Evolutionary conservation across 352 stramenopile genomes (phyloP).

Genomic region (Globisporangium middletonii): DNA sequence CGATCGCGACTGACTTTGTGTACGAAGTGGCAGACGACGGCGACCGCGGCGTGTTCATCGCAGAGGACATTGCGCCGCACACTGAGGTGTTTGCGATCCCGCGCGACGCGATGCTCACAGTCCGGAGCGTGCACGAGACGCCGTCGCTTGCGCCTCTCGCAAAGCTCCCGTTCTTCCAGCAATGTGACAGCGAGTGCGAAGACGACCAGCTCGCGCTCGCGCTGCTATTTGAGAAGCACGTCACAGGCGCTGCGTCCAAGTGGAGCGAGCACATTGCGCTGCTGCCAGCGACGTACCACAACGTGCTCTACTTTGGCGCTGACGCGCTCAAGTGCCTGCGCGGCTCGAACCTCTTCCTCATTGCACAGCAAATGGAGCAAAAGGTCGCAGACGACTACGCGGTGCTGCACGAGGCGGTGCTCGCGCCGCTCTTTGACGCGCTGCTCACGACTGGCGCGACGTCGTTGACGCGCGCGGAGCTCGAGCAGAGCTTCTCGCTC

Average conservation of each 20-base stretch:
- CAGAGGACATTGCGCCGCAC: slow-evolving; percentile 72
- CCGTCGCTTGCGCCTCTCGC: slow-evolving; percentile 25
- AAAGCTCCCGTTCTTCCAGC: slow-evolving; percentile 43
- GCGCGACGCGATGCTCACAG: slow-evolving; percentile 41
- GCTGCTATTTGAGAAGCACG: slow-evolving; percentile 66
- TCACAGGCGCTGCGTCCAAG: slow-evolving; percentile 32
- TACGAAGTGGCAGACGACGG: slow-evolving; percentile 57
- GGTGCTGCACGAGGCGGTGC: slow-evolving; percentile 25
- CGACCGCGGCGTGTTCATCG: slow-evolving; percentile 74
- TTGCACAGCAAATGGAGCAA: slow-evolving; percentile 56
- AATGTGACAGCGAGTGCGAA: slow-evolving; percentile 33
- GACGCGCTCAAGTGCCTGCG: slow-evolving; percentile 31
- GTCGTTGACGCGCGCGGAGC: slow-evolving; percentile 12
- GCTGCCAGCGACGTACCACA: slow-evolving; percentile 57
- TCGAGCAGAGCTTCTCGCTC: slow-evolving; percentile 46
- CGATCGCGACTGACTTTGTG: slow-evolving; percentile 72
- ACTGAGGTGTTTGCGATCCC: slow-evolving; percentile 65
- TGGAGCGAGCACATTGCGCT: slow-evolving; percentile 65
- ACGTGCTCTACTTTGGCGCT: slow-evolving; percentile 55
- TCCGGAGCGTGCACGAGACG: slow-evolving; percentile 30
- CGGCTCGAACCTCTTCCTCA: slow-evolving; percentile 59
- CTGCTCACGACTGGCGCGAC: slow-evolving; percentile 22
- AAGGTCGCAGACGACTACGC: slow-evolving; percentile 53
- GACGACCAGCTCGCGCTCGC: slow-evolving; percentile 64
- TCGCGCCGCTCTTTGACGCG: slow-evolving; percentile 49